phyloP scores from a whole-genome alignment of 139 green algal genomes.

The Tetraselmis striata region DNA sequence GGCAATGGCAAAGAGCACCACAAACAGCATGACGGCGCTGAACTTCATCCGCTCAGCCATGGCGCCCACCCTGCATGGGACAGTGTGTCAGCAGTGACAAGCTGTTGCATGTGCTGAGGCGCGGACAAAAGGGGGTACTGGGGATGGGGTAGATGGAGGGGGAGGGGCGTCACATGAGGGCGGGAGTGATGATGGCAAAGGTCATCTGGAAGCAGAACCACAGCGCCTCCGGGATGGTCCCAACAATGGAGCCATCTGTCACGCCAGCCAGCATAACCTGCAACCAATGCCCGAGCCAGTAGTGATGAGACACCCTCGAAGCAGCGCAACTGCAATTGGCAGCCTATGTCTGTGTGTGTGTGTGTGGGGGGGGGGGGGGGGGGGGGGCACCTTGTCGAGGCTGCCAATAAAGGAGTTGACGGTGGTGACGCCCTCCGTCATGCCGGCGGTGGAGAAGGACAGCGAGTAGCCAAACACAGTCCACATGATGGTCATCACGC shows the following conservation, averaged over 20 bases:
- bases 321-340: too few species aligned
- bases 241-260: slow-evolving; percentile 7
- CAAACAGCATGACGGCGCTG: slow-evolving; percentile 20
- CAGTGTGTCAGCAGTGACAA: not conserved
- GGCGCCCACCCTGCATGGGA: slow-evolving; percentile 14
- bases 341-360: too few species aligned
- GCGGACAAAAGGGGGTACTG: not conserved
- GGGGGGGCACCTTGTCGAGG: slow-evolving; percentile 24
- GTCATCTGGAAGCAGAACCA: slow-evolving; percentile 38
- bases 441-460: slow-evolving; percentile 23
- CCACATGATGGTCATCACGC: slow-evolving; percentile 30
- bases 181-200: slow-evolving; percentile 39
- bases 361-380: not conserved
- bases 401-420: slow-evolving; percentile 22
- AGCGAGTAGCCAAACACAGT: slow-evolving; percentile 28
- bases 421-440: slow-evolving; percentile 5
- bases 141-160: not conserved
- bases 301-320: too few species aligned
- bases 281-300: too few species aligned
- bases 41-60: slow-evolving; percentile 38
- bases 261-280: slow-evolving; percentile 19
- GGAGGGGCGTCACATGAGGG: slow-evolving; percentile 10
- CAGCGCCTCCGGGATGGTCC: slow-evolving; percentile 30
- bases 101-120: too few species aligned
- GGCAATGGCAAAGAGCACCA: slow-evolving; percentile 17